Percentiles rank a stretch among this genome's conserved stretches.
Evolutionary conservation across 1,139 yeast species (phyloP).

Genomic region (Candida albicans): DNA sequence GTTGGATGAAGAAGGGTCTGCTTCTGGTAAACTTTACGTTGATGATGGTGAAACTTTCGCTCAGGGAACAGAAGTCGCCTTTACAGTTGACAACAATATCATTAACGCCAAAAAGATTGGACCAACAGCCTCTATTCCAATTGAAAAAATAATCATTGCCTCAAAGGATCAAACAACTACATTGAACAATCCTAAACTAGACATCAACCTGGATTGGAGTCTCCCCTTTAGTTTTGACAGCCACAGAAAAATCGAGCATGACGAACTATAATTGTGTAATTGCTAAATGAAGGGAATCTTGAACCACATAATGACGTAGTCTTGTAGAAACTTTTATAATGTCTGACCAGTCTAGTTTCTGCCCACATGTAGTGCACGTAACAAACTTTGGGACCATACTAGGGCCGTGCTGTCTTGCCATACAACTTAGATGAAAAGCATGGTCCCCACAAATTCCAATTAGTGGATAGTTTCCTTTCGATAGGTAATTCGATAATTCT

Average conservation of each 20-base stretch:
- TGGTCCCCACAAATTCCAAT: slow-evolving; percentile 45
- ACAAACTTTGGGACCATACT: slow-evolving; percentile 40
- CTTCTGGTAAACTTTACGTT: slow-evolving; percentile 55
- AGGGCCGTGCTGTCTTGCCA: slow-evolving; percentile 22
- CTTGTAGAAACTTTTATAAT: slow-evolving; percentile 37
- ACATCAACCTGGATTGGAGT: neutral
- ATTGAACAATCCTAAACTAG: slow-evolving; percentile 56
- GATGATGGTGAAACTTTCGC: slow-evolving; percentile 72
- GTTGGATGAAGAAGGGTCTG: slow-evolving; percentile 48
- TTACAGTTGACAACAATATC: slow-evolving; percentile 21
- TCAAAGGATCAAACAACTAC: slow-evolving; percentile 15
- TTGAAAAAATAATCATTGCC: neutral
- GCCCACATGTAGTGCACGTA: slow-evolving; percentile 39
- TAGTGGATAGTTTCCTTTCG: slow-evolving; percentile 17
- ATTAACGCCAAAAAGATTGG: neutral
- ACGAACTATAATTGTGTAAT: slow-evolving; percentile 22
- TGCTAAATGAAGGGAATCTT: slow-evolving; percentile 7
- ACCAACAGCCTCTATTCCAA: neutral
- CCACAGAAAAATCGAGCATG: slow-evolving; percentile 19
- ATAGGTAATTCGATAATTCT: slow-evolving; percentile 6
- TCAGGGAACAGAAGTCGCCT: slow-evolving; percentile 50
- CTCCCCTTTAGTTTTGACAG: neutral
- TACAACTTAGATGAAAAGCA: slow-evolving; percentile 45
- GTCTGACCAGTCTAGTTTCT: slow-evolving; percentile 39
- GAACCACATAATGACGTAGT: slow-evolving; percentile 21